Percentiles rank a stretch among this genome's conserved stretches.
These are phyloP conservation scores for Mycena sanguinolenta DNA, from an alignment of 768 basidiomycete species.

Conservation along the genomic window DNA sequence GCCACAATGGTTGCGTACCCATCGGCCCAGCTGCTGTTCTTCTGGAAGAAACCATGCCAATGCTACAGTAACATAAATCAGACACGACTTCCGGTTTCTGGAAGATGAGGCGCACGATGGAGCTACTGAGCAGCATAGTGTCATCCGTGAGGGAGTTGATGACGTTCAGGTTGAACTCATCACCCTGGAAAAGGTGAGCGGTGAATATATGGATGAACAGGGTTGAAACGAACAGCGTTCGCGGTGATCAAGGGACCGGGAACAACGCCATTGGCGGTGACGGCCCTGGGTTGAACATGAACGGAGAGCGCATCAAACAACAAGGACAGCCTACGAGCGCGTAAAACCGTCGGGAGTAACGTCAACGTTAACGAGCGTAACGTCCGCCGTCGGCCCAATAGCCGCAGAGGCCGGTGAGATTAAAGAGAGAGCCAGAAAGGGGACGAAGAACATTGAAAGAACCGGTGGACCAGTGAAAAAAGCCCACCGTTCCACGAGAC, in stretches of 20 bases:
- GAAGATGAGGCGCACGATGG: conserved; percentile 3
- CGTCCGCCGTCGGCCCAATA: conserved; percentile 32
- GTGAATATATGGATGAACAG: neutral
- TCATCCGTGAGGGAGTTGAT: conserved; percentile 51
- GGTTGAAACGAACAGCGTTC: conserved; percentile 45
- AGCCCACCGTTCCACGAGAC: neutral
- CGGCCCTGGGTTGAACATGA: conserved; percentile 44
- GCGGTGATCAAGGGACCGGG: conserved; percentile 58
- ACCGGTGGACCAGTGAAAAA: neutral
- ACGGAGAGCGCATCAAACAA: neutral
- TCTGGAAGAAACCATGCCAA: conserved; percentile 55
- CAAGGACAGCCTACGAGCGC: conserved; percentile 42
- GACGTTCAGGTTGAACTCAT: conserved; percentile 52
- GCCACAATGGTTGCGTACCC: neutral
- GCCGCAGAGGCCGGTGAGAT: neutral
- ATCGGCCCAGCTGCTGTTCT: conserved; percentile 42
- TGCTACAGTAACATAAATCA: neutral
- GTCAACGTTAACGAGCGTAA: conserved; percentile 48
- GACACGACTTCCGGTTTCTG: neutral
- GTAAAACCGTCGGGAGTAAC: conserved; percentile 53
- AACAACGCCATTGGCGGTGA: conserved; percentile 57
- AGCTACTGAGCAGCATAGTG: conserved; percentile 53
- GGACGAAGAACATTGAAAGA: neutral
- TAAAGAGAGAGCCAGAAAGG: conserved; percentile 14
- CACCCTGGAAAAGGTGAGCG: conserved; percentile 36